Evolutionary conservation across 129 eudicot genomes (phyloP).

Genomic region (carrot (Daucus carota)): DNA sequence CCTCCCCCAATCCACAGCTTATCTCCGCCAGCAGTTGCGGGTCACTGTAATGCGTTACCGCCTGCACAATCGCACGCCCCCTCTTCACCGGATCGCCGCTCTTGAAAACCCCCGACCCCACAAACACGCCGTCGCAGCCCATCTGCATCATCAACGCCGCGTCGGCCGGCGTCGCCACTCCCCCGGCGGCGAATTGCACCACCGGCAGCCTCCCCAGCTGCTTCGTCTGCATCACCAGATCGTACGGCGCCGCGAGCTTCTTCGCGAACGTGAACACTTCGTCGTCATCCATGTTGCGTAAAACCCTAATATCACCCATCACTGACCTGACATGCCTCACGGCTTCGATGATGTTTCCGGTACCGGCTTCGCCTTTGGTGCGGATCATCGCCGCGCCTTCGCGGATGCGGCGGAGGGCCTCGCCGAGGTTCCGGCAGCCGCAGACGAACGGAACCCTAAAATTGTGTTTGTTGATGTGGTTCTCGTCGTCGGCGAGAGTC

Average conservation of each 20-base stretch:
- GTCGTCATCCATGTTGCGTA: constrained; percentile 46
- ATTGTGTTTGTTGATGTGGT: constrained; percentile 43
- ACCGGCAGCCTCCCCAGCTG: constrained; percentile 45
- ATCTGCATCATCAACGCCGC: constrained; percentile 51
- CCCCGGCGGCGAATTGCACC: constrained; percentile 47
- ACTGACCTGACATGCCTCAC: constrained; percentile 42
- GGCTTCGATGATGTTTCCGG: constrained; percentile 47
- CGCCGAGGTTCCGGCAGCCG: constrained; percentile 39
- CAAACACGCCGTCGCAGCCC: constrained; percentile 48
- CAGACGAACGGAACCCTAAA: constrained; percentile 38
- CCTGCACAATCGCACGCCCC: constrained; percentile 47
- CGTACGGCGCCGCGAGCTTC: constrained; percentile 37
- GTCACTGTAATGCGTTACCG: constrained; percentile 44
- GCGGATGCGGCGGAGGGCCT: constrained; percentile 30
- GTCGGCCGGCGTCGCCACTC: constrained; percentile 47
- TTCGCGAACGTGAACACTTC: constrained; percentile 46
- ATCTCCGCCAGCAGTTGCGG: constrained; percentile 39
- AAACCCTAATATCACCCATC: constrained; percentile 38
- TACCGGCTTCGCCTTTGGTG: constrained; percentile 43
- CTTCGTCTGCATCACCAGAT: constrained; percentile 47
- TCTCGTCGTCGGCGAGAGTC: constrained; percentile 35
- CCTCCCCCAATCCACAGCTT: constrained; percentile 48
- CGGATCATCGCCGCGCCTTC: constrained; percentile 50
- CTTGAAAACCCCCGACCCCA: constrained; percentile 47
- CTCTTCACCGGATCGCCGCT: constrained; percentile 41